Evolutionary conservation across 257 asterid species (phyloP).

Genomic region (Penstemon davidsonii): DNA sequence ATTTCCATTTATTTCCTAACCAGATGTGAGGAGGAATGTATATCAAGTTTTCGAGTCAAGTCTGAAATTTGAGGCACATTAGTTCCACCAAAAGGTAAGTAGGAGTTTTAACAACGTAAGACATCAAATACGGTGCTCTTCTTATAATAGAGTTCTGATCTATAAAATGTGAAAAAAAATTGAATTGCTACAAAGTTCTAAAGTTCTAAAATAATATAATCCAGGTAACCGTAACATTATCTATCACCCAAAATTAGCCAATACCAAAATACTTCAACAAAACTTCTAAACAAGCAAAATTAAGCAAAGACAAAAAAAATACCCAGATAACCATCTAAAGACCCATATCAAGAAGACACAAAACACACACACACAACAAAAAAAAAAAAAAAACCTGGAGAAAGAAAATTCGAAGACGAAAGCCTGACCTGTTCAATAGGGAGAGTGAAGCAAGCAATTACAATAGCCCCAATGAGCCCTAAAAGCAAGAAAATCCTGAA

Average conservation of each 20-base stretch:
- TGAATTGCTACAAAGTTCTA: too few relatives aligned
- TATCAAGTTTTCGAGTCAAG: too few relatives aligned
- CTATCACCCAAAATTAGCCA: background rate
- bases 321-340: slow-evolving; percentile 3
- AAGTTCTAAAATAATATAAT: background rate
- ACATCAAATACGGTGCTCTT: too few relatives aligned
- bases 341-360: slow-evolving; percentile 7
- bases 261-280: too few relatives aligned
- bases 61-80: too few relatives aligned
- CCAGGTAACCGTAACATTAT: background rate
- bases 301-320: background rate
- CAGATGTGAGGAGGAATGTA: background rate
- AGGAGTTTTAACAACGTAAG: too few relatives aligned
- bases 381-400: background rate
- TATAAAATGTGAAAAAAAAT: too few relatives aligned
- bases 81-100: too few relatives aligned
- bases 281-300: background rate
- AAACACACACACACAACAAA: background rate
- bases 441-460: slow-evolving; percentile 78
- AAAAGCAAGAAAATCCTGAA: slow-evolving; percentile 56
- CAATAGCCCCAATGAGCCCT: slow-evolving; percentile 61
- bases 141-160: too few relatives aligned
- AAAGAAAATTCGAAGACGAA: too few relatives aligned
- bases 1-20: background rate
- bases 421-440: slow-evolving; percentile 76